phyloP scores from a whole-genome alignment of 768 basidiomycete genomes.

The Crassisporium funariophilum region DNA sequence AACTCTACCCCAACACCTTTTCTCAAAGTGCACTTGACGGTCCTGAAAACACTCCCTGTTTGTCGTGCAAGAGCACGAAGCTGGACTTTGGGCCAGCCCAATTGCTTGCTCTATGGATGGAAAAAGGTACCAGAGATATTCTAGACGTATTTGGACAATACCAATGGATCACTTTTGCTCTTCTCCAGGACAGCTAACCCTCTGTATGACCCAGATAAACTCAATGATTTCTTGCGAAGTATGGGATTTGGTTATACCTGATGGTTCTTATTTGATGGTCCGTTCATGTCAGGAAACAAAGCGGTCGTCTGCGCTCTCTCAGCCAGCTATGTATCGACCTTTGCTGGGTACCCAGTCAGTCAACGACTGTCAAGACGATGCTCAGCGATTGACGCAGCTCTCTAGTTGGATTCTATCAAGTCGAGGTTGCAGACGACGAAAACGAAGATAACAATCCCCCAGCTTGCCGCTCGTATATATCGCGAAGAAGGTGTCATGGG shows the following conservation, averaged over 20 bases:
- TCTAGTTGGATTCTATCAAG: slow-evolving; percentile 90
- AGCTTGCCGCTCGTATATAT: slow-evolving; percentile 72
- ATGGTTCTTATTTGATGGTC: slow-evolving; percentile 13
- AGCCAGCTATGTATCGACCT: slow-evolving; percentile 90
- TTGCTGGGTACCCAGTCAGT: slow-evolving; percentile 84
- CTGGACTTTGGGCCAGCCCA: slow-evolving; percentile 70
- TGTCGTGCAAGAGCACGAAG: slow-evolving; percentile 70
- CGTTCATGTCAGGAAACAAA: slow-evolving; percentile 63
- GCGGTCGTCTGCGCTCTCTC: slow-evolving; percentile 88
- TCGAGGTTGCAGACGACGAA: slow-evolving; percentile 88
- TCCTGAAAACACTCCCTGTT: slow-evolving; percentile 21
- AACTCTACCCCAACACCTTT: neutral
- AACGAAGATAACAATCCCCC: slow-evolving; percentile 70
- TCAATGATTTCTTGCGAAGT: slow-evolving; percentile 72
- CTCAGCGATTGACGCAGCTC: neutral
- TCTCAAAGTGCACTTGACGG: slow-evolving; percentile 3
- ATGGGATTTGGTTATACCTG: slow-evolving; percentile 24
- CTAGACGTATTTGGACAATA: slow-evolving; percentile 2
- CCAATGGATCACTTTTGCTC: neutral
- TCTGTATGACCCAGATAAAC: slow-evolving; percentile 61
- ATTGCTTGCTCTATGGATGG: slow-evolving; percentile 78
- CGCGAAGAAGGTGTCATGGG: slow-evolving; percentile 86
- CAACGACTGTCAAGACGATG: slow-evolving; percentile 23
- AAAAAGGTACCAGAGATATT: slow-evolving; percentile 48
- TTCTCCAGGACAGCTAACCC: slow-evolving; percentile 54